Evolutionary conservation across 768 basidiomycete species (phyloP).

Genomic region (Lyophyllum atratum): DNA sequence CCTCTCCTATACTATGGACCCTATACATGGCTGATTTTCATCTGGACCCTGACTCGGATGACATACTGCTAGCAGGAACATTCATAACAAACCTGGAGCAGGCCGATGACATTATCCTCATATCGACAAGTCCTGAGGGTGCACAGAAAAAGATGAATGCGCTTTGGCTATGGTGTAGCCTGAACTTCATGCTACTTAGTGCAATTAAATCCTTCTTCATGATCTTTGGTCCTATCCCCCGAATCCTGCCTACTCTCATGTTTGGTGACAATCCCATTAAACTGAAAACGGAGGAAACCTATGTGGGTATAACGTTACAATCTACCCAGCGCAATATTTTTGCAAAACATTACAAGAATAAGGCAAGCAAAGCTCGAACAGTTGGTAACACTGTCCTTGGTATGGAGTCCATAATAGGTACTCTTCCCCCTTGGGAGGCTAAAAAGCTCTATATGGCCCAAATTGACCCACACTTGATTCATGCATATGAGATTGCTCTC

Average conservation of each 20-base stretch:
- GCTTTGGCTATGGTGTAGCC: background rate
- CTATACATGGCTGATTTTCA: conserved; percentile 22
- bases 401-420: background rate
- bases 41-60: conserved; percentile 10
- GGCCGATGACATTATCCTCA: too few relatives aligned
- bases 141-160: background rate
- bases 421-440: background rate
- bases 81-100: conserved; percentile 5
- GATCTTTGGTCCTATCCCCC: background rate
- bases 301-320: background rate
- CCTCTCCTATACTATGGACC: conserved; percentile 24
- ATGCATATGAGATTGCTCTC: too few relatives aligned
- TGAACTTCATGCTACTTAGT: background rate
- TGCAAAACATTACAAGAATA: background rate
- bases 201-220: background rate
- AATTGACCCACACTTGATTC: too few relatives aligned
- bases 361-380: too few relatives aligned
- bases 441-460: background rate
- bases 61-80: conserved; percentile 13
- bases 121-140: background rate
- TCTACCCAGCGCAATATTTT: background rate
- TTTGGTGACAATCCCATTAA: background rate
- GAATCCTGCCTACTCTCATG: background rate
- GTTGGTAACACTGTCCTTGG: too few relatives aligned
- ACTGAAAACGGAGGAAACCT: background rate